These are phyloP conservation scores for Coprinopsis sp. DNA, from an alignment of 768 basidiomycete genomes.

Conservation along the genomic window DNA sequence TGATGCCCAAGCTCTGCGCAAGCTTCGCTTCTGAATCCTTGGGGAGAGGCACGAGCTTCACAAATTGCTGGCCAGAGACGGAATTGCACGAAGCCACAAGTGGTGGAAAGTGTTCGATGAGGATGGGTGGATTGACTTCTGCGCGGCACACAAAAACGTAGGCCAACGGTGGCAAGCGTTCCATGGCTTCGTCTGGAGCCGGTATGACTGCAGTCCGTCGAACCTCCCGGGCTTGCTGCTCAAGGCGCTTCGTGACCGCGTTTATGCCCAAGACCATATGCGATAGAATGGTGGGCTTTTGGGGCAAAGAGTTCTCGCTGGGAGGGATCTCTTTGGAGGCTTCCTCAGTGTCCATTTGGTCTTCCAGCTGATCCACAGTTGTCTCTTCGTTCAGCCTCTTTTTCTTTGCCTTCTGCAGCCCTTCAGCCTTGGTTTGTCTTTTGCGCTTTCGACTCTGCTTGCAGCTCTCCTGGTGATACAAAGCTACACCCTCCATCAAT, in stretches of 20 bases:
- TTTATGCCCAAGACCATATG: constrained; percentile 72
- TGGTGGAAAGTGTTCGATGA: constrained; percentile 72
- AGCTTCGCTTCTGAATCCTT: constrained; percentile 60
- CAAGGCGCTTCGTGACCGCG: constrained; percentile 69
- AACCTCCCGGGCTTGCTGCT: constrained; percentile 42
- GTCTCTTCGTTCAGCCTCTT: not conserved
- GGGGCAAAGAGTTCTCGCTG: not conserved
- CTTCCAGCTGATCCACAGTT: constrained; percentile 2
- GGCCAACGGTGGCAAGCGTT: constrained; percentile 24
- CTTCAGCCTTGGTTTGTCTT: constrained; percentile 15
- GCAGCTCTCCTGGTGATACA: constrained; percentile 34
- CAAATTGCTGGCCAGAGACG: constrained; percentile 22
- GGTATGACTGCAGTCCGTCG: constrained; percentile 25
- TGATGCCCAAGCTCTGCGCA: constrained; percentile 58
- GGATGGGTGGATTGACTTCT: constrained; percentile 67
- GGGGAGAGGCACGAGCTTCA: constrained; percentile 63
- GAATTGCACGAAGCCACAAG: constrained; percentile 77
- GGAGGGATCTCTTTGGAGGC: not conserved
- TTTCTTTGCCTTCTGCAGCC: constrained; percentile 21
- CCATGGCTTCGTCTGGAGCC: constrained; percentile 9
- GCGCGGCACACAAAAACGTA: constrained; percentile 67
- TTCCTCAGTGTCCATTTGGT: not conserved
- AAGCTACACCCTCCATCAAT: constrained; percentile 45
- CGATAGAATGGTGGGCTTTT: constrained; percentile 35
- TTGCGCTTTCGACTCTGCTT: constrained; percentile 37